Evolutionary conservation across 768 basidiomycete genomes (phyloP).

Genomic region (Hirschioporus abietinus): DNA sequence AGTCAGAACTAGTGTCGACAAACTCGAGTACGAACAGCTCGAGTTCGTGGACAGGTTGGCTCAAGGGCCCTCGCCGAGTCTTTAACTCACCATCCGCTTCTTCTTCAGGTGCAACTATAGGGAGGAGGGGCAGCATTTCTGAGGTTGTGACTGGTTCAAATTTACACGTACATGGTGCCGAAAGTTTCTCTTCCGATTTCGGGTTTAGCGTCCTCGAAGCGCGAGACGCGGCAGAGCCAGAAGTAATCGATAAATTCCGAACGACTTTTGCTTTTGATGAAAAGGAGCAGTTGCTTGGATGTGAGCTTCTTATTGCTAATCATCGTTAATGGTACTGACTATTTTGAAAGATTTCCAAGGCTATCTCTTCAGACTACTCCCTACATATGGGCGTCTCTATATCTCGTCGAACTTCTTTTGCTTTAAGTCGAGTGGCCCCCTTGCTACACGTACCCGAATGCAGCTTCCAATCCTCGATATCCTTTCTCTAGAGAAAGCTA

Average conservation of each 20-base stretch:
- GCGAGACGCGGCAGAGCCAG: slow-evolving; percentile 56
- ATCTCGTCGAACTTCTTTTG: slow-evolving; percentile 92
- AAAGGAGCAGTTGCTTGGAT: slow-evolving; percentile 80
- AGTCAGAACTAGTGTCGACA: background rate
- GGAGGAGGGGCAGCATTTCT: slow-evolving; percentile 38
- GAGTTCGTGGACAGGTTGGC: slow-evolving; percentile 60
- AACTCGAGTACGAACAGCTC: slow-evolving; percentile 35
- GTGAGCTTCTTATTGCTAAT: slow-evolving; percentile 45
- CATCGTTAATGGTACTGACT: slow-evolving; percentile 9
- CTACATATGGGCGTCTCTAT: slow-evolving; percentile 82
- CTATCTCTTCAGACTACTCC: slow-evolving; percentile 85
- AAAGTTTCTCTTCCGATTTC: slow-evolving; percentile 47
- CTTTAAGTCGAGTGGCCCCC: slow-evolving; percentile 84
- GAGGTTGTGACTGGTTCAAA: slow-evolving; percentile 24
- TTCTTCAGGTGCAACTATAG: slow-evolving; percentile 22
- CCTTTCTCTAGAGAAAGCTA: slow-evolving; percentile 75
- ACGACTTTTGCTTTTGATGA: slow-evolving; percentile 82
- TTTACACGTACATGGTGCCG: slow-evolving; percentile 21
- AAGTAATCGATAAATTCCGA: slow-evolving; percentile 71
- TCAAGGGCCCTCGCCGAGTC: slow-evolving; percentile 32
- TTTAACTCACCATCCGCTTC: slow-evolving; percentile 21
- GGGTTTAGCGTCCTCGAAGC: slow-evolving; percentile 82
- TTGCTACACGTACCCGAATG: slow-evolving; percentile 89
- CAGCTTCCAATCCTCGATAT: slow-evolving; percentile 88
- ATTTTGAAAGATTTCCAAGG: slow-evolving; percentile 77